Evolutionary conservation across 257 asterid genomes (phyloP), one percentile per base, ranked within the genome.

Genomic region (Verbena officinalis): DNA sequence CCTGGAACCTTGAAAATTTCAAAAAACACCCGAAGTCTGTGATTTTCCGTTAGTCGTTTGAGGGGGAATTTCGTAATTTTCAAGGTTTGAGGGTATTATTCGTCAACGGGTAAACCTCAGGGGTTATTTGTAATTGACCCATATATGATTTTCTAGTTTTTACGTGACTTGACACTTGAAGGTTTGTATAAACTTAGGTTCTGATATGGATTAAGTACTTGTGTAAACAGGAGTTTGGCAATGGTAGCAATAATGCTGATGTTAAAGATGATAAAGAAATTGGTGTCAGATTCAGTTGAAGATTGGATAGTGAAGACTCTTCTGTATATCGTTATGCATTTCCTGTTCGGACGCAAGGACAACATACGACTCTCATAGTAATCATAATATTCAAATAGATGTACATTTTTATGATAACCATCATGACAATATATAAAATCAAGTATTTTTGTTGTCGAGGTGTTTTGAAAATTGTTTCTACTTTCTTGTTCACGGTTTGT

Each of bases 241-340:
- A 56, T 52, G 65, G 13, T 71, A 5, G 19, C 9, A 39, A 12
- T 40, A 46, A 67, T 70, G 73, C 36, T 78, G 55, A 34, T 53
- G 50, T 58, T 74, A 43, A 78, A 71, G 70, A 70, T 74, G 75
- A 38, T 74, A 4, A 78, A 68, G 63, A 70, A 67, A 22, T 10
- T 62, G 52, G 72, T 75, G 45, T 78, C 73, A 0, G 83, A 78
- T 5, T 71, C 83, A 0, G 68, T 78, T 2, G 77, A 74, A 64
- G 83, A 74, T 69, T 78, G 80, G 80, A 69, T 80, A 2, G 68
- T 75, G 39, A 70, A 67, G 58, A 64, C 70, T 50, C 77, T 74
- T 36, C 22, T 67, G 55, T 73, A 51, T 19, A 63, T 71, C 23
- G 17, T 59, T 22, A 62, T 44, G 52, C 68, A 62, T 39, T 9